A percentile compares a stretch with the other conserved stretches of the same genome.
Evolutionary conservation across 1,284 basidiomycete species (phyloP).

Genomic region (Trametes hirsuta): DNA sequence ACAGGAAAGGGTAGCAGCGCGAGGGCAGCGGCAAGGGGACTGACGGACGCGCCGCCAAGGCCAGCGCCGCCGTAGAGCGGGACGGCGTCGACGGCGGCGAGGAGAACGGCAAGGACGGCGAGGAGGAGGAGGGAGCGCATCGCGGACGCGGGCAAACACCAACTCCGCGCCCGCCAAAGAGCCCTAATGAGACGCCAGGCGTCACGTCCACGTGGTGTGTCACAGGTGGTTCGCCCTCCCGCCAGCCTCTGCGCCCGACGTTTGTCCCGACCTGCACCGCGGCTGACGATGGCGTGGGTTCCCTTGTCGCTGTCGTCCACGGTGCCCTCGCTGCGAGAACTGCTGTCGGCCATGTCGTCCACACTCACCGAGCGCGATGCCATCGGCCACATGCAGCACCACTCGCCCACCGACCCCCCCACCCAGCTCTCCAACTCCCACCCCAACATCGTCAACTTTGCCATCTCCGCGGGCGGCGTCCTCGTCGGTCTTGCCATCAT

Average conservation of each 20-base stretch:
- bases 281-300: too few species aligned
- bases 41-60: background rate
- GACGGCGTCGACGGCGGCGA: background rate
- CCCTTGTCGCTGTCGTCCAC: background rate
- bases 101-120: background rate
- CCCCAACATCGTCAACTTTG: constrained; percentile 20
- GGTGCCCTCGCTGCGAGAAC: background rate
- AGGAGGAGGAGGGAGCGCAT: background rate
- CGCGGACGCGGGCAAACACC: background rate
- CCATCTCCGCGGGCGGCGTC: constrained; percentile 18
- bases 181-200: too few species aligned
- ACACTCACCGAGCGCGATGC: background rate
- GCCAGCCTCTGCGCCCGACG: too few species aligned
- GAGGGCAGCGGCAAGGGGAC: constrained; percentile 10
- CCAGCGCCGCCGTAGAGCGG: background rate
- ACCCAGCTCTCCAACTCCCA: constrained; percentile 10
- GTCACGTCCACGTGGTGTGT: too few species aligned
- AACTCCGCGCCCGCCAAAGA: too few species aligned
- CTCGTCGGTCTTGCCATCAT: constrained; percentile 18
- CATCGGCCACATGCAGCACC: constrained; percentile 1
- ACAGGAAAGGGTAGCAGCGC: constrained; percentile 21
- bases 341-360: constrained; percentile 2
- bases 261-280: too few species aligned
- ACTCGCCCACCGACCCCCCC: constrained; percentile 5
- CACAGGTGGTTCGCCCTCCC: too few species aligned